Evolutionary conservation across 495 filamentous ascomycete species (phyloP).

Genomic region (Cryomyces antarcticus): DNA sequence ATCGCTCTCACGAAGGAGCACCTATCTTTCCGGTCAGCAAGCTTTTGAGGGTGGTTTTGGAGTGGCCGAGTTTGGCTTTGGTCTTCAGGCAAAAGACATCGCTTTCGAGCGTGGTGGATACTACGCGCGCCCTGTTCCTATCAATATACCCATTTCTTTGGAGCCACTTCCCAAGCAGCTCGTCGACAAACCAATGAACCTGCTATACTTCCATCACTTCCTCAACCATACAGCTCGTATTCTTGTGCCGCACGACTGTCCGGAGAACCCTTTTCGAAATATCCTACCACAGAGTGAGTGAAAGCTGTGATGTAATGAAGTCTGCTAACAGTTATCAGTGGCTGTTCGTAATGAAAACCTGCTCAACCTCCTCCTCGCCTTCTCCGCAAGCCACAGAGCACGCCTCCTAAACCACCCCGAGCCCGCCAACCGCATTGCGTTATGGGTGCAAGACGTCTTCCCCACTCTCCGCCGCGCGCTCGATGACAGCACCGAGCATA

Average conservation of each 20-base stretch:
- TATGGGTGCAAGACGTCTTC: constrained; percentile 63
- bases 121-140: constrained; percentile 45
- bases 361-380: constrained; percentile 59
- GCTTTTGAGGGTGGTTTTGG: neutral
- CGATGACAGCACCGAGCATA: constrained; percentile 18
- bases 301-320: neutral
- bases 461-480: constrained; percentile 49
- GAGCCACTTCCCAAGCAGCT: constrained; percentile 37
- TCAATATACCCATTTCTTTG: constrained; percentile 44
- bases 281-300: constrained; percentile 48
- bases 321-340: constrained; percentile 27
- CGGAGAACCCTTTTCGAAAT: constrained; percentile 50
- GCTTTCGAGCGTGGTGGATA: constrained; percentile 38
- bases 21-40: neutral
- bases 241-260: constrained; percentile 56
- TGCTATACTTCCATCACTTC: constrained; percentile 63
- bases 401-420: constrained; percentile 54
- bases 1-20: neutral
- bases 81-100: constrained; percentile 18
- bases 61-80: neutral
- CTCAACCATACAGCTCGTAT: constrained; percentile 59
- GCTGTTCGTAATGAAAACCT: constrained; percentile 46
- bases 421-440: constrained; percentile 56
- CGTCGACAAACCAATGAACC: constrained; percentile 55
- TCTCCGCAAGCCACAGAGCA: constrained; percentile 65